Percentiles rank a stretch among this genome's conserved stretches.
phyloP scores from a whole-genome alignment of 768 basidiomycete species.

The Cystofilobasidium bisporidii region DNA sequence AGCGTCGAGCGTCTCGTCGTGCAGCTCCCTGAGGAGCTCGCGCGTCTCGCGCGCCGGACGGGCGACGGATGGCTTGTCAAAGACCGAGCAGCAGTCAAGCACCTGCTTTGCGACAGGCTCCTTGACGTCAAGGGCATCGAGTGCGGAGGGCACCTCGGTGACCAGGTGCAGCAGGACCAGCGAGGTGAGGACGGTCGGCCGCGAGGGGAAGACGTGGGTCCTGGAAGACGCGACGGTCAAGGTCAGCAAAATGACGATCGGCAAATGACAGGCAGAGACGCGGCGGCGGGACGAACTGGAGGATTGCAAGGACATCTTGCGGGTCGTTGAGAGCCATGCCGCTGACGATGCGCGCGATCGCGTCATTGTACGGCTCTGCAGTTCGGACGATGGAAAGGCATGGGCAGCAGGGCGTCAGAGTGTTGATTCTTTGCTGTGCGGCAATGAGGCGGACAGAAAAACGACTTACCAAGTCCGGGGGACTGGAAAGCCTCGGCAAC shows the following conservation, averaged over 20 bases:
- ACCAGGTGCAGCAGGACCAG: conserved; percentile 39
- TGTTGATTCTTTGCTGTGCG: too few relatives aligned
- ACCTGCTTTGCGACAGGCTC: conserved; percentile 63
- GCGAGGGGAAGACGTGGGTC: conserved; percentile 32
- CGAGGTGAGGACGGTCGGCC: conserved; percentile 49
- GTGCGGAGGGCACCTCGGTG: conserved; percentile 46
- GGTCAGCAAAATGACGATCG: conserved; percentile 24
- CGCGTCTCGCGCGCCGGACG: conserved; percentile 74
- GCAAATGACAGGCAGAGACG: too few relatives aligned
- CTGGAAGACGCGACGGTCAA: conserved; percentile 47
- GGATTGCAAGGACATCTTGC: conserved; percentile 55
- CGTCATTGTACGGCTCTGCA: conserved; percentile 61
- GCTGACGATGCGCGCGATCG: conserved; percentile 55
- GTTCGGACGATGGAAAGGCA: neutral
- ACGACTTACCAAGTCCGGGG: conserved; percentile 54
- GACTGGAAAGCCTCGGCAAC: conserved; percentile 70
- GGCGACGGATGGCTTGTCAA: conserved; percentile 61
- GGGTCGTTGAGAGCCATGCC: conserved; percentile 53
- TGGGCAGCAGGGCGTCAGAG: too few relatives aligned
- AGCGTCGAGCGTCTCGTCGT: conserved; percentile 39
- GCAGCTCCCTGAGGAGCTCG: conserved; percentile 49
- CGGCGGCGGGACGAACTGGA: conserved; percentile 49
- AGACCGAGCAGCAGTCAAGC: conserved; percentile 52
- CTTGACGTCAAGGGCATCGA: conserved; percentile 57
- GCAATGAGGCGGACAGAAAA: too few relatives aligned